Evolutionary conservation across 306 rosid species (phyloP), one percentile per base, ranked within the genome.

Genomic region (Betula pendula): DNA sequence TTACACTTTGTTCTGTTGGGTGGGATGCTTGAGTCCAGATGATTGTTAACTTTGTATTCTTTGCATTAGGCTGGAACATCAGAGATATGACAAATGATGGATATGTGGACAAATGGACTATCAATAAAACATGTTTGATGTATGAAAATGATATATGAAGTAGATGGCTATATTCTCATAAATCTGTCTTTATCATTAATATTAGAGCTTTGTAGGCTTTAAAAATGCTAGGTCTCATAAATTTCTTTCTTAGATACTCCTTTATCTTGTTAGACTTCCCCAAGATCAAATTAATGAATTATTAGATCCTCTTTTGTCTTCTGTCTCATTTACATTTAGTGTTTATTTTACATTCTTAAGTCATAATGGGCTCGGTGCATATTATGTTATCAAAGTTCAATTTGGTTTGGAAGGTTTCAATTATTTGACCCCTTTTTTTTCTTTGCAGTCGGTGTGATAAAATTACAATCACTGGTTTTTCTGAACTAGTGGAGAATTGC

Each of bases 401-500:
- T 75, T 65, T 77, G 75, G 84, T 77, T 78, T 88, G 82, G 81
- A 84, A 40, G 68, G 80, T 15, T 70, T 80, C 78, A 77, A 71
- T 59, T 80, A 79, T 80, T 81, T 78, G 81, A 76, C 60, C 71
- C 43, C 75, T 76, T 68, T 75, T 51, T 38, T 40, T 38, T 33
- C 14, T 35, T 77, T 90, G 92, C 91, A 92, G 97, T 75, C 88
- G 84, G 66, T 94, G 97, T 79, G 82, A 86, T 77, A 85, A 86
- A 74, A 88, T 92, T 75, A 87, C 96, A 13, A 73, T 93, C 35
- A 59, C 63, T 63, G 97, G 97, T 75, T 79, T 92, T 75, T 89
- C 91, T 55, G 96, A 85, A 69, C 84, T 92, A 67, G 91, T 90
- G 79, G 85, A 89, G 82, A 93, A 80, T 73, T 92, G 98, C 75